These are phyloP conservation scores for Acorus calamus DNA, from an alignment of 106 monocot genomes.

Conservation along the genomic window DNA sequence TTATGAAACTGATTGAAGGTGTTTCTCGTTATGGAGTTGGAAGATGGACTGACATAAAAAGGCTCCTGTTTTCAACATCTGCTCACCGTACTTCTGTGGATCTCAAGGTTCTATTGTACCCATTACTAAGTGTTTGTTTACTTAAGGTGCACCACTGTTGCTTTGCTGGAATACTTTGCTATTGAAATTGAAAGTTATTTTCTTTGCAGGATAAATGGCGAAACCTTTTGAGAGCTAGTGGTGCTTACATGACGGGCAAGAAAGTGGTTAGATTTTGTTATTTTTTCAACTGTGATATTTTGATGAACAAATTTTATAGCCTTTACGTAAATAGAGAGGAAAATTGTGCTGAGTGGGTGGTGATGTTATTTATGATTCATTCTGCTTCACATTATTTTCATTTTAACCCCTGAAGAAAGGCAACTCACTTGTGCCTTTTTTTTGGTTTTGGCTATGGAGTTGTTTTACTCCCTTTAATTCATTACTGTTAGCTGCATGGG, in stretches of 20 bases:
- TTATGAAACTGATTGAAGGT: constrained; percentile 49
- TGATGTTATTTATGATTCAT: too few species aligned
- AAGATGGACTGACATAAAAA: constrained; percentile 70
- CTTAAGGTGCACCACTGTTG: not conserved
- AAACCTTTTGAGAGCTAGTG: constrained; percentile 58
- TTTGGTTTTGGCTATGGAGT: too few species aligned
- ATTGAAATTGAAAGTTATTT: not conserved
- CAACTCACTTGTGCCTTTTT: too few species aligned
- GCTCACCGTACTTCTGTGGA: constrained; percentile 54
- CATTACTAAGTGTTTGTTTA: not conserved
- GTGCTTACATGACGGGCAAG: constrained; percentile 14
- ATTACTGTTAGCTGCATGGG: too few species aligned
- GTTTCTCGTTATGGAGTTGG: constrained; percentile 65
- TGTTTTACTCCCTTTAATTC: too few species aligned
- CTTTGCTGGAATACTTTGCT: not conserved
- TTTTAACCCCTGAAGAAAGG: too few species aligned
- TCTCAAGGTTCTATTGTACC: constrained; percentile 41
- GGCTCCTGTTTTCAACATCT: constrained; percentile 33
- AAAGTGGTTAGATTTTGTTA: constrained; percentile 12
- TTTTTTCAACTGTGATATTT: not conserved
- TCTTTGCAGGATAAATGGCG: constrained; percentile 65
- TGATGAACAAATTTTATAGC: not conserved
- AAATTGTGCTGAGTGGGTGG: too few species aligned
- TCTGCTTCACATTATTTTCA: too few species aligned
- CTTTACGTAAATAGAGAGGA: too few species aligned